phyloP scores from a whole-genome alignment of 1,139 yeast species.

The Barnettozyma hawaiiensis region DNA sequence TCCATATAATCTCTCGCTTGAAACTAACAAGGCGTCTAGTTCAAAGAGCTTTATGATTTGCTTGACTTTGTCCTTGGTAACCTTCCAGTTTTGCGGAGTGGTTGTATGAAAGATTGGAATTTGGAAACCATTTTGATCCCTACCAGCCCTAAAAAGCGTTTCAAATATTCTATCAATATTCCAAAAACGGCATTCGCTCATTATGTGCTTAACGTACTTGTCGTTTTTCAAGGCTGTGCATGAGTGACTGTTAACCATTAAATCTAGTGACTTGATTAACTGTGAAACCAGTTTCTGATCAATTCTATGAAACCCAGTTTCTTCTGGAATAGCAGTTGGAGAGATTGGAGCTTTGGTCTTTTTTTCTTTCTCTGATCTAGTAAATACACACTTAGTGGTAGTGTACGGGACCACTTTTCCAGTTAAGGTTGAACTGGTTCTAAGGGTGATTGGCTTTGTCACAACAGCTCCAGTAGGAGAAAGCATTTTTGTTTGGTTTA shows the following conservation, averaged over 20 bases:
- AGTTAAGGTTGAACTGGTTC: slow-evolving; percentile 2
- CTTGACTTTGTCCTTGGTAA: slow-evolving; percentile 2
- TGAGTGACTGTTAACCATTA: background rate
- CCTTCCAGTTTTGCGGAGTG: slow-evolving; percentile 4
- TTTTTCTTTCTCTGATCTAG: background rate
- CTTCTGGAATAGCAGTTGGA: background rate
- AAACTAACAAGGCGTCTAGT: background rate
- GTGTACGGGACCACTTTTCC: background rate
- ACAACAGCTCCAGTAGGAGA: background rate
- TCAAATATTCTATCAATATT: background rate
- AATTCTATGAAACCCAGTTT: background rate
- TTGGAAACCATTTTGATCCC: slow-evolving; percentile 3
- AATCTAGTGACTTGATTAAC: background rate
- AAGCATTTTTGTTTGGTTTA: background rate
- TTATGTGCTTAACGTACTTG: background rate
- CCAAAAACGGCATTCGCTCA: background rate
- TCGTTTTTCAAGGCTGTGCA: background rate
- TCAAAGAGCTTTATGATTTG: slow-evolving; percentile 1
- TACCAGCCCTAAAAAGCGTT: background rate
- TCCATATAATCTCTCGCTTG: background rate
- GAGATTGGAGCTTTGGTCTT: background rate
- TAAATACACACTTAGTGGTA: background rate
- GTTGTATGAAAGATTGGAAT: slow-evolving; percentile 6
- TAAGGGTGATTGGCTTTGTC: slow-evolving; percentile 1
- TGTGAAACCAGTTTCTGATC: background rate